Percentiles rank a stretch among this genome's conserved stretches.
Conservation (phyloP, 148 eudicot genomes). For the Cornus kousa region DNA sequence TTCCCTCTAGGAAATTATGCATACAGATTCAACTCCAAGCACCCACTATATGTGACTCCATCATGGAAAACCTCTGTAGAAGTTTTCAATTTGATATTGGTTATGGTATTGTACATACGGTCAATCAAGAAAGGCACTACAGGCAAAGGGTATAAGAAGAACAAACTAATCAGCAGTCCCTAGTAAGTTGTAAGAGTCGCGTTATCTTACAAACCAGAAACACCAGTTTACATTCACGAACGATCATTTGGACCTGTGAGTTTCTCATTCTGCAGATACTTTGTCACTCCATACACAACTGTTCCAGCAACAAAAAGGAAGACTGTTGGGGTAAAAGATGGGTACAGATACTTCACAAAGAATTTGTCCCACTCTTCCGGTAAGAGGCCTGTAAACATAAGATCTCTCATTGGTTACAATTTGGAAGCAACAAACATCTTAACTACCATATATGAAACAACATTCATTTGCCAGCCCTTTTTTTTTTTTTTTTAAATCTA, state of each 20-base stretch:
- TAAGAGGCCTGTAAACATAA: conserved; percentile 52
- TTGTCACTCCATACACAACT: conserved; percentile 62
- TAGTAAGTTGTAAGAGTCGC: background rate
- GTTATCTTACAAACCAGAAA: background rate
- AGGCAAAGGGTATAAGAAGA: background rate
- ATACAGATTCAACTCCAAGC: background rate
- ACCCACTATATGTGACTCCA: background rate
- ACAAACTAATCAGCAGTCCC: background rate
- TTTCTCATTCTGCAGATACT: conserved; percentile 73
- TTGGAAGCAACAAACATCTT: background rate
- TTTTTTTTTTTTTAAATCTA: too few species aligned
- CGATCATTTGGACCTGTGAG: conserved; percentile 28
- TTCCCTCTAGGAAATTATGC: background rate
- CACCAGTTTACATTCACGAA: background rate
- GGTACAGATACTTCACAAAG: conserved; percentile 77
- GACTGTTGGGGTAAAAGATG: conserved; percentile 87
- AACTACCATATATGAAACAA: background rate
- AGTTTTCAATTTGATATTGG: background rate
- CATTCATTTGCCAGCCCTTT: background rate
- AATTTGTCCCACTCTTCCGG: conserved; percentile 79
- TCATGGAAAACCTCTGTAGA: background rate
- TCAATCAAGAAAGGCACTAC: background rate
- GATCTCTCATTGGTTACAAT: conserved; percentile 1
- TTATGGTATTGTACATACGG: background rate
- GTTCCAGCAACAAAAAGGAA: conserved; percentile 77